A percentile compares a stretch with the other conserved stretches of the same genome.
phyloP scores from a whole-genome alignment of 305 asterid species.

The Fraxinus ornus region DNA sequence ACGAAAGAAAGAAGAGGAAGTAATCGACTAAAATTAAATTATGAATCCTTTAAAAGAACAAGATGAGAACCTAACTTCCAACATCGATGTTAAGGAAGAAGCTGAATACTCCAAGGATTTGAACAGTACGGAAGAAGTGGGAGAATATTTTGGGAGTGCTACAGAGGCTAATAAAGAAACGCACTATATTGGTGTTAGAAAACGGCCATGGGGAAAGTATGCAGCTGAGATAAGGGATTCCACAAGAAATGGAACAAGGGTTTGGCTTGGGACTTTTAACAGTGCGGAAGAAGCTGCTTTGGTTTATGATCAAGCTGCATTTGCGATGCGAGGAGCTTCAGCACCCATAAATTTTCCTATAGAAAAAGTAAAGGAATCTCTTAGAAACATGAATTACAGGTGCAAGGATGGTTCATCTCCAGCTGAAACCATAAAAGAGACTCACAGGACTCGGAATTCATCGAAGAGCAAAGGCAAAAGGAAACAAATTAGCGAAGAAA shows the following conservation, averaged over 20 bases:
- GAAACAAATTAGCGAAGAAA: not conserved
- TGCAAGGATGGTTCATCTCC: conserved; percentile 25
- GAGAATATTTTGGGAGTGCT: not conserved
- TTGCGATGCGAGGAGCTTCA: conserved; percentile 29
- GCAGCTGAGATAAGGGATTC: conserved; percentile 42
- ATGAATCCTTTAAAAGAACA: conserved; percentile 5
- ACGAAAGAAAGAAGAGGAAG: not conserved
- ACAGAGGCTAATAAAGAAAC: not conserved
- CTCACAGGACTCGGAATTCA: conserved; percentile 24
- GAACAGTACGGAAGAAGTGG: not conserved
- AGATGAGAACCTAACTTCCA: not conserved
- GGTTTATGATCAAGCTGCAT: conserved; percentile 50
- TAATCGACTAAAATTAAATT: too few species aligned
- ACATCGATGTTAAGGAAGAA: not conserved
- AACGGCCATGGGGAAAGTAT: conserved; percentile 43
- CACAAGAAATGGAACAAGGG: conserved; percentile 27
- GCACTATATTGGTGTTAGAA: conserved; percentile 34
- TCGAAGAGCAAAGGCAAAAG: not conserved
- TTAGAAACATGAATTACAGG: conserved; percentile 16
- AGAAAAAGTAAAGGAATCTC: conserved; percentile 21
- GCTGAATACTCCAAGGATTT: not conserved
- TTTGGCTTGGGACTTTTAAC: conserved; percentile 36
- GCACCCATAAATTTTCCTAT: conserved; percentile 25
- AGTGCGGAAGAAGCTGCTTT: conserved; percentile 36
- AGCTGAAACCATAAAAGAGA: conserved; percentile 37